Percentiles rank a stretch among this genome's conserved stretches.
phyloP scores from a whole-genome alignment of 768 basidiomycete genomes.

The Naganishia onofrii region DNA sequence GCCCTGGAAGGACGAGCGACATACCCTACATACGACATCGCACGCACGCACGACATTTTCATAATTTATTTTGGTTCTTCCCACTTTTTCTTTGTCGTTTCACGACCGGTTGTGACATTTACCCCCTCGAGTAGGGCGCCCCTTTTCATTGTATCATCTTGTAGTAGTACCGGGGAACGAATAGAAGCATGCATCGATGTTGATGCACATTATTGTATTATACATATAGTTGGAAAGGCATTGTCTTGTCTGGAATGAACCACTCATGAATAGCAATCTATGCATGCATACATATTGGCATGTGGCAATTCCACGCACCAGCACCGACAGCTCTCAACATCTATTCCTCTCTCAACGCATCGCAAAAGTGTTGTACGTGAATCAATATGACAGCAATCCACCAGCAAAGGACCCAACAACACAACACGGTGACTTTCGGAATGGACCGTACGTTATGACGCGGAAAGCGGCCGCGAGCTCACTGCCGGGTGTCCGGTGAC shows the following conservation, averaged over 20 bases:
- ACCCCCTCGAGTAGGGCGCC: conserved; percentile 20
- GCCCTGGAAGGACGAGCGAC: neutral
- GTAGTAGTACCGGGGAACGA: neutral
- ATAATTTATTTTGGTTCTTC: conserved; percentile 19
- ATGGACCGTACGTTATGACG: neutral
- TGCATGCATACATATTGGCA: neutral
- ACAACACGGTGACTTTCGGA: too few relatives aligned
- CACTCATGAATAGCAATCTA: conserved; percentile 1
- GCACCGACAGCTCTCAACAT: too few relatives aligned
- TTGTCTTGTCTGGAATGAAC: neutral
- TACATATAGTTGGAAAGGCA: neutral
- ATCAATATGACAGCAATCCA: neutral
- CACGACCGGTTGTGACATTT: conserved; percentile 18
- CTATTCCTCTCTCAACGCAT: too few relatives aligned
- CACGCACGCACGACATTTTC: conserved; percentile 6
- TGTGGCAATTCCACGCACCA: too few relatives aligned
- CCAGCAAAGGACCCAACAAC: too few relatives aligned
- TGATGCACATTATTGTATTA: neutral
- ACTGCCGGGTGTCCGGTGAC: too few relatives aligned
- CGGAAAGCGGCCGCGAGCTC: neutral
- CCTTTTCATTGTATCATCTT: conserved; percentile 14
- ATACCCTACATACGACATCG: conserved; percentile 15
- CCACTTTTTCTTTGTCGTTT: neutral
- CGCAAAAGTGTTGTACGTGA: neutral
- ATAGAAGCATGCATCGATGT: conserved; percentile 1